Evolutionary conservation across 371 early-diverging fungal genomes (phyloP).

Genomic region (Saksenaea vasiformis): DNA sequence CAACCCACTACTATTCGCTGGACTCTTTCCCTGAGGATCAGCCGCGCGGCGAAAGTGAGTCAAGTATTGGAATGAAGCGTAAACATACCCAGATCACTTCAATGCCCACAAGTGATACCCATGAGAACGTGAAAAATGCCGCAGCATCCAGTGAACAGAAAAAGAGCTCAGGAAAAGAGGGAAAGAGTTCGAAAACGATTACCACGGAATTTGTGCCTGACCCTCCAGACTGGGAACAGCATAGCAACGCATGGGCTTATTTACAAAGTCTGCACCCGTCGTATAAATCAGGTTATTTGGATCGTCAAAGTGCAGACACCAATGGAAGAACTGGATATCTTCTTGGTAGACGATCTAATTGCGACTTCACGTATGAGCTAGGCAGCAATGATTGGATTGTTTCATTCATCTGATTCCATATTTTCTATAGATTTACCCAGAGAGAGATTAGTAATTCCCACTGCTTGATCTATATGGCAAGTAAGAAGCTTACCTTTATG

Average conservation of each 20-base stretch:
- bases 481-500: slow-evolving; percentile 12
- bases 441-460: slow-evolving; percentile 70
- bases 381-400: neutral
- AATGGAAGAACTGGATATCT: slow-evolving; percentile 60
- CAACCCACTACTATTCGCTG: neutral
- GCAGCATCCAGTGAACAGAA: neutral
- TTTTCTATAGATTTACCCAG: slow-evolving; percentile 30
- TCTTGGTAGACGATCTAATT: slow-evolving; percentile 62
- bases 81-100: slow-evolving; percentile 4
- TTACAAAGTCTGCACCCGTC: slow-evolving; percentile 47
- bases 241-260: slow-evolving; percentile 54
- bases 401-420: slow-evolving; percentile 2
- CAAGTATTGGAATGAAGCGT: neutral
- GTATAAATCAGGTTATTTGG: slow-evolving; percentile 30
- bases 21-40: neutral
- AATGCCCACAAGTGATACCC: neutral
- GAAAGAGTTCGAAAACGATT: neutral
- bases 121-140: neutral
- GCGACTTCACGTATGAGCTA: slow-evolving; percentile 60
- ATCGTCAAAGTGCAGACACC: slow-evolving; percentile 21
- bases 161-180: neutral
- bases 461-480: slow-evolving; percentile 71
- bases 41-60: neutral
- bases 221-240: slow-evolving; percentile 28
- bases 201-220: slow-evolving; percentile 6